A percentile compares a stretch with the other conserved stretches of the same genome.
Evolutionary conservation across 345 rosid species (phyloP).

Genomic region (Boechera divaricarpa): DNA sequence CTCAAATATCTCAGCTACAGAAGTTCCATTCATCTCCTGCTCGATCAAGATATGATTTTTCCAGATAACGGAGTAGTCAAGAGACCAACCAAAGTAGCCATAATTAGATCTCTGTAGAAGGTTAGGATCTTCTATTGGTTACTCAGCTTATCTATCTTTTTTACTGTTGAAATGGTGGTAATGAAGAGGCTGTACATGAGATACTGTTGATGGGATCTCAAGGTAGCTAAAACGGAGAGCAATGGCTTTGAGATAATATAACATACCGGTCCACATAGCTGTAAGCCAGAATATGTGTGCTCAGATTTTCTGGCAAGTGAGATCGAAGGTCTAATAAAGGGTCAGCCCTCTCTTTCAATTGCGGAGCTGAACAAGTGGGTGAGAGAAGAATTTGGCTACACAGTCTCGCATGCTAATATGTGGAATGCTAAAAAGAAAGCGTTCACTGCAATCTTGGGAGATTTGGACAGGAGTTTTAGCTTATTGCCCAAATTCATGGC

Average conservation of each 20-base stretch:
- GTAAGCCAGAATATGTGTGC: not conserved
- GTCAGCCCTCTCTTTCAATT: slow-evolving; percentile 4
- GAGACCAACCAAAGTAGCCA: too few relatives aligned
- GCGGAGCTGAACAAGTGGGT: not conserved
- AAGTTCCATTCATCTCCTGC: slow-evolving; percentile 60
- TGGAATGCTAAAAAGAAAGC: slow-evolving; percentile 21
- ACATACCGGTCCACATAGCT: not conserved
- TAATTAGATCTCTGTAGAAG: too few relatives aligned
- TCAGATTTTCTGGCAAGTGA: not conserved
- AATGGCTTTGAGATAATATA: not conserved
- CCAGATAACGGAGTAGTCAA: too few relatives aligned
- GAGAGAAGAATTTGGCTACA: not conserved
- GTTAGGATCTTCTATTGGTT: too few relatives aligned
- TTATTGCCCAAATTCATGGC: slow-evolving; percentile 30
- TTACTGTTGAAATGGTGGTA: not conserved
- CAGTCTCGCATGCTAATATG: not conserved
- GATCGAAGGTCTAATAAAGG: not conserved
- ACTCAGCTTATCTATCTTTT: too few relatives aligned
- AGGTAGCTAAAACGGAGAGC: not conserved
- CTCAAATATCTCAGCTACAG: slow-evolving; percentile 87
- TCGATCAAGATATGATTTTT: slow-evolving; percentile 52
- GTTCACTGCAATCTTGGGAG: not conserved
- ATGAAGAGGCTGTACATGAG: too few relatives aligned
- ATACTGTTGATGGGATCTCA: not conserved
- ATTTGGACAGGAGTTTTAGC: slow-evolving; percentile 18